A percentile compares a stretch with the other conserved stretches of the same genome.
phyloP scores from a whole-genome alignment of 768 basidiomycete species.

The Xerocomellus intermedius region DNA sequence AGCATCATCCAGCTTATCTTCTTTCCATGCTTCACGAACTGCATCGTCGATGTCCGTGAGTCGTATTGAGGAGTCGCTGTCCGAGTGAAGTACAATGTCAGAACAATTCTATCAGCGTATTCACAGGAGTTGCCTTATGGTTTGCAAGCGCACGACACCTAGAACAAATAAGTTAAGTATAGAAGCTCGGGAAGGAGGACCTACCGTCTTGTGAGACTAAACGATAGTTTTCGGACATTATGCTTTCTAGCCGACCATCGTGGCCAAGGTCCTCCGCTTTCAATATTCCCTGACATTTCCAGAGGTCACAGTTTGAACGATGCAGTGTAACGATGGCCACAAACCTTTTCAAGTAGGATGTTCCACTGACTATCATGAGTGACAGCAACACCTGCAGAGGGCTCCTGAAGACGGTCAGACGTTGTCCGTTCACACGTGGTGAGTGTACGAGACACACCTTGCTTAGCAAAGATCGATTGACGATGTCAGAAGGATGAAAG shows the following conservation, averaged over 20 bases:
- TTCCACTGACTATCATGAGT: constrained; percentile 12
- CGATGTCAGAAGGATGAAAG: constrained; percentile 11
- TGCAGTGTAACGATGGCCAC: neutral
- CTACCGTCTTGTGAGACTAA: neutral
- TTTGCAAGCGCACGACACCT: neutral
- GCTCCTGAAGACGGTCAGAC: neutral
- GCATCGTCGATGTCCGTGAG: neutral
- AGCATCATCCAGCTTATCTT: constrained; percentile 2
- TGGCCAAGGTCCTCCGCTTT: neutral
- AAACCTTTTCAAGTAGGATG: constrained; percentile 2
- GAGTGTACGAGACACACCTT: neutral
- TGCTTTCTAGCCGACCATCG: neutral
- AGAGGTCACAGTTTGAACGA: neutral
- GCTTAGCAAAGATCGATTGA: constrained; percentile 11
- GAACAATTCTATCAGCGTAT: neutral
- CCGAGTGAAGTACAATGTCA: neutral
- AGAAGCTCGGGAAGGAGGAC: neutral
- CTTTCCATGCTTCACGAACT: constrained; percentile 1
- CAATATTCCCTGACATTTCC: neutral
- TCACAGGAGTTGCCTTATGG: neutral
- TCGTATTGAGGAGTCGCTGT: constrained; percentile 5
- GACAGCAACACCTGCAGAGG: constrained; percentile 1
- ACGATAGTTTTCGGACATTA: neutral
- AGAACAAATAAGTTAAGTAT: neutral
- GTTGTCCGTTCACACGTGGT: neutral